These are phyloP conservation scores for Pyrenochaeta sp. DNA, from an alignment of 2,329 filamentous ascomycete genomes.

Conservation along the genomic window DNA sequence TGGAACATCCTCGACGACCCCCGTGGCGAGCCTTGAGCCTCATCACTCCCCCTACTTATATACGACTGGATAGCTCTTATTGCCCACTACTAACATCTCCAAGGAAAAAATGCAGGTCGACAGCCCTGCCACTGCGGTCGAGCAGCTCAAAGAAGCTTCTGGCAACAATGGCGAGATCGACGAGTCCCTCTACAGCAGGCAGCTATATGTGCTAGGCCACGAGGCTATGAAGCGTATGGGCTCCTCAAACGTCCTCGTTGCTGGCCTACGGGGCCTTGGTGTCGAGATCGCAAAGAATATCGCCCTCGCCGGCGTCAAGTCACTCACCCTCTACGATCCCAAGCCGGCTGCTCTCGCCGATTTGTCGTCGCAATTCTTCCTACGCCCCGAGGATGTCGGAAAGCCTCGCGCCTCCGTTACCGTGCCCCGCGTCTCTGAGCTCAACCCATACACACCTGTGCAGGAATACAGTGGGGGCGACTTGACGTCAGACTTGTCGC, in stretches of 20 bases:
- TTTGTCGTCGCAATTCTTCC: conserved; percentile 97
- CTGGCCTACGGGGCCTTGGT: conserved; percentile 91
- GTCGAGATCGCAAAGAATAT: conserved; percentile 99
- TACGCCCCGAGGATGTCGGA: conserved; percentile 85
- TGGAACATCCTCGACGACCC: conserved; percentile 9
- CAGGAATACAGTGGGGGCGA: conserved; percentile 72
- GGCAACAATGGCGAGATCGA: conserved; percentile 67
- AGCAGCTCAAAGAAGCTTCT: conserved; percentile 63
- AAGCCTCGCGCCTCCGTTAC: conserved; percentile 89
- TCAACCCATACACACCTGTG: conserved; percentile 96
- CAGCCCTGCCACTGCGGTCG: conserved; percentile 64
- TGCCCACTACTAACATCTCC: conserved; percentile 11
- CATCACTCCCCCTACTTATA: neutral
- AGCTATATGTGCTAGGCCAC: conserved; percentile 76
- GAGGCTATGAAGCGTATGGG: conserved; percentile 99
- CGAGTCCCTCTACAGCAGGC: conserved; percentile 72
- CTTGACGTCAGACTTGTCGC: conserved; percentile 77
- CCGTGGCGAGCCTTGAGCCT: conserved; percentile 12
- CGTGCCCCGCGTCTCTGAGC: conserved; percentile 86
- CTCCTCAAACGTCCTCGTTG: conserved; percentile 90
- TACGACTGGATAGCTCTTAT: conserved; percentile 4
- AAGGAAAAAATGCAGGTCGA: conserved; percentile 71
- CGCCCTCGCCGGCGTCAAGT: conserved; percentile 97
- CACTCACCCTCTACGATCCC: conserved; percentile 90
- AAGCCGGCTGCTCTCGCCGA: conserved; percentile 84